Evolutionary conservation across 495 filamentous ascomycete genomes (phyloP), one percentile per base, ranked within the genome.

Genomic region (Trichoderma erinaceum): DNA sequence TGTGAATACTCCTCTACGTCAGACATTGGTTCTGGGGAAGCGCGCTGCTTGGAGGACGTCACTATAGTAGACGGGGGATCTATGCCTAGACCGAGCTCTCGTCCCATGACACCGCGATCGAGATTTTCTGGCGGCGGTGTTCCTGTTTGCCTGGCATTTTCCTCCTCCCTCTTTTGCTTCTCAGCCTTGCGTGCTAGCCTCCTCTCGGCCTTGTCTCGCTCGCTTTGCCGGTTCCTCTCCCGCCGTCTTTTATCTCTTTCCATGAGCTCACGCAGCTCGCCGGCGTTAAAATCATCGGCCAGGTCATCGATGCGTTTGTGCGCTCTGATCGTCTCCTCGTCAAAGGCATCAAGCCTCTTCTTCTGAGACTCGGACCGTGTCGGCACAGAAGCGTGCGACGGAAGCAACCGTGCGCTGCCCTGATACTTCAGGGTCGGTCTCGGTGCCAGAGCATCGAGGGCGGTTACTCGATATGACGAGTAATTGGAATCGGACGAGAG

Each of bases 181-280:
- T 92, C 90, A 48, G 87, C 86, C 66, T 83, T 85, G 52, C 87
- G 82, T 68, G 89, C 84, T 52, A 97, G 79, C 66, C 84, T 88
- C 69, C 87, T 84, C 68, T 90, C 84, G 29, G 90, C 75, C 68
- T 80, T 88, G 70, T 93, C 89, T 68, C 89, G 86, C 29, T 96
- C 90, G 52, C 85, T 82, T 67, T 88, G 81, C 64, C 82, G 83
- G 78, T 91, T 92, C 74, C 85, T 87, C 68, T 96, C 91, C 68
- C 83, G 84, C 41, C 93, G 83, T 68, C 92, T 86, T 69, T 89
- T 82, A 74, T 97, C 93, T 67, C 93, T 80, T 68, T 97, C 93
- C 83, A 97, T 85, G 43, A 96, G 75, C 72, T 96, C 90, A 23
- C 92, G 83, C 64, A 97, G 72, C 71, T 88, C 90, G 44, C 89